Conservation (phyloP, 768 basidiomycete genomes). For the Mycena olivaceomarginata region DNA sequence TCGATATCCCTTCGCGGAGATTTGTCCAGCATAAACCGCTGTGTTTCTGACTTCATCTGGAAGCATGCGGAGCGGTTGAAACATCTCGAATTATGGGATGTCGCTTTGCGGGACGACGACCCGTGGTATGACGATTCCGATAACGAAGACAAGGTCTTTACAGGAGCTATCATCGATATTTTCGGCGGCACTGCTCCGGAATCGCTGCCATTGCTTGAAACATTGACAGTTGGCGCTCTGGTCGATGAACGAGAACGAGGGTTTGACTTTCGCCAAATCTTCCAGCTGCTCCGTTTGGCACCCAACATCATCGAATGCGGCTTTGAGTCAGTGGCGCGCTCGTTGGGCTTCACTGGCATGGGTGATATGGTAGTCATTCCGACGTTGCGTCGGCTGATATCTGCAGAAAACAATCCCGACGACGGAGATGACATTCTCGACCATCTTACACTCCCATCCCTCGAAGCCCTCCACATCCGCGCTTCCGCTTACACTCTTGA, state of each 20-base stretch:
- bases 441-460: neutral
- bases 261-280: neutral
- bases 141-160: neutral
- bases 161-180: neutral
- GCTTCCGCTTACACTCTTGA: neutral
- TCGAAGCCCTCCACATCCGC: neutral
- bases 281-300: neutral
- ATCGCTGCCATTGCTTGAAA: neutral
- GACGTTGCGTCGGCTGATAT: neutral
- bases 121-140: neutral
- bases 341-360: neutral
- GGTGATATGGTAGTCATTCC: neutral
- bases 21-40: neutral
- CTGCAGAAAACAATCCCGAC: neutral
- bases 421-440: neutral
- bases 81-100: neutral
- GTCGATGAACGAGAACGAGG: too few relatives aligned
- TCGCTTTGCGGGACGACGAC: too few relatives aligned
- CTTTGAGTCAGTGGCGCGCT: neutral
- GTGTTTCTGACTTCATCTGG: neutral
- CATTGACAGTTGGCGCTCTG: neutral
- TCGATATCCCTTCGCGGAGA: neutral
- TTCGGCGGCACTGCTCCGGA: neutral
- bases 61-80: neutral
- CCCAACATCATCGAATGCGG: slow-evolving; percentile 5